Percentiles rank a stretch among this genome's conserved stretches.
These are phyloP conservation scores for Vickermania ingenoplastis DNA, from an alignment of 208 protist species.

Conservation along the genomic window DNA sequence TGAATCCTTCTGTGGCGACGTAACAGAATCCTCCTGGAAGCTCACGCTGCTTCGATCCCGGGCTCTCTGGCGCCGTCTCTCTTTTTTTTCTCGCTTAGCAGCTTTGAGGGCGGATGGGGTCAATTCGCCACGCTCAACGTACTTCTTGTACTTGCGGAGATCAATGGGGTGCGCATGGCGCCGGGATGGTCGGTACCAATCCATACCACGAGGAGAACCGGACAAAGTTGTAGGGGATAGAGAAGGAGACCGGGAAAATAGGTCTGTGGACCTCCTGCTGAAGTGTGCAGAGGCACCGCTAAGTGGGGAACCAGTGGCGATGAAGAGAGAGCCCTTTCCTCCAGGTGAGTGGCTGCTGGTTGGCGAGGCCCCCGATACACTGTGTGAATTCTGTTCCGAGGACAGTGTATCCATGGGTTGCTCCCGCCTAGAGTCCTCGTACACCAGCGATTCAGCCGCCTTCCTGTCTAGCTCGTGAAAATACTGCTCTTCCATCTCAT, in stretches of 20 bases:
- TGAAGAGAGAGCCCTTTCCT: neutral
- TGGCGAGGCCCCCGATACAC: neutral
- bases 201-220: neutral
- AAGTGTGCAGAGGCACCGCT: neutral
- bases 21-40: too few relatives aligned
- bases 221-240: neutral
- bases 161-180: constrained; percentile 10
- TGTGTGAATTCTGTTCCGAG: neutral
- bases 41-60: too few relatives aligned
- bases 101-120: neutral
- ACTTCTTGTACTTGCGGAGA: constrained; percentile 7
- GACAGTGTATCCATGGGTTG: neutral
- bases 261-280: neutral
- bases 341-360: neutral
- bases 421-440: neutral
- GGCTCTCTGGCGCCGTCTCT: too few relatives aligned
- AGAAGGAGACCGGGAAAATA: neutral
- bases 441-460: neutral
- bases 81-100: neutral
- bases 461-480: neutral
- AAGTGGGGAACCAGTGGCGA: neutral
- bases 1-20: neutral
- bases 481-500: constrained; percentile 8
- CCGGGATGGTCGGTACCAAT: constrained; percentile 6
- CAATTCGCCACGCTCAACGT: neutral